phyloP scores from a whole-genome alignment of 805 yeast genomes.

The Candida cerambycidarum region DNA sequence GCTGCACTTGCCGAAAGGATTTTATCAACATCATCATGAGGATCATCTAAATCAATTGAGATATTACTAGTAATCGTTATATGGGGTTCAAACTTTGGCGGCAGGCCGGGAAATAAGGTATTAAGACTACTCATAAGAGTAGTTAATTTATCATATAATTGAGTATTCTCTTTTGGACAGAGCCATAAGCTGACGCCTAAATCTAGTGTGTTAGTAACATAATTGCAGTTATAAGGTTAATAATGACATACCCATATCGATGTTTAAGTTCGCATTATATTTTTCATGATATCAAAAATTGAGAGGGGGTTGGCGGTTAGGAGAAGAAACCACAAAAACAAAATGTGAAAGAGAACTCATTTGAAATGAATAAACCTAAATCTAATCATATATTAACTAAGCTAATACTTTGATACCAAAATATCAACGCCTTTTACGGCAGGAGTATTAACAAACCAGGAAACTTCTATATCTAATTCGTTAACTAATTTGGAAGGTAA shows the following conservation, averaged over 20 bases:
- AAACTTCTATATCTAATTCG: constrained; percentile 52
- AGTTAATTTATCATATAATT: constrained; percentile 53
- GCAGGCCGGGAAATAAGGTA: constrained; percentile 67
- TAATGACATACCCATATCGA: constrained; percentile 2
- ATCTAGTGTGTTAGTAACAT: constrained; percentile 8
- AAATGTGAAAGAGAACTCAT: background rate
- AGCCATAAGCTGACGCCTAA: constrained; percentile 62
- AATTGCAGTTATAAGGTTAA: background rate
- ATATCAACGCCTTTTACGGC: constrained; percentile 66
- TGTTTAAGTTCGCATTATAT: background rate
- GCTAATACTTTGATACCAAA: constrained; percentile 34
- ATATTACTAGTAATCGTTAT: constrained; percentile 71
- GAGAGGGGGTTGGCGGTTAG: background rate
- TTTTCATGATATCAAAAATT: background rate
- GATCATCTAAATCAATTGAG: constrained; percentile 37
- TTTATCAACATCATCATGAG: constrained; percentile 56
- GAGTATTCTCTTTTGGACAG: constrained; percentile 59
- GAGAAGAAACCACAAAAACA: too few species aligned
- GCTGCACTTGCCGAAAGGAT: constrained; percentile 59
- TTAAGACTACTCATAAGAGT: constrained; percentile 64
- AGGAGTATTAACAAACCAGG: constrained; percentile 83
- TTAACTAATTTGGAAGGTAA: constrained; percentile 80
- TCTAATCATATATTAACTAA: too few species aligned
- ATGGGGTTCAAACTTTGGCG: constrained; percentile 73
- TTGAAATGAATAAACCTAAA: too few species aligned